Conservation (phyloP, 1,284 basidiomycete species). For the Afroboletus lepidellus region DNA sequence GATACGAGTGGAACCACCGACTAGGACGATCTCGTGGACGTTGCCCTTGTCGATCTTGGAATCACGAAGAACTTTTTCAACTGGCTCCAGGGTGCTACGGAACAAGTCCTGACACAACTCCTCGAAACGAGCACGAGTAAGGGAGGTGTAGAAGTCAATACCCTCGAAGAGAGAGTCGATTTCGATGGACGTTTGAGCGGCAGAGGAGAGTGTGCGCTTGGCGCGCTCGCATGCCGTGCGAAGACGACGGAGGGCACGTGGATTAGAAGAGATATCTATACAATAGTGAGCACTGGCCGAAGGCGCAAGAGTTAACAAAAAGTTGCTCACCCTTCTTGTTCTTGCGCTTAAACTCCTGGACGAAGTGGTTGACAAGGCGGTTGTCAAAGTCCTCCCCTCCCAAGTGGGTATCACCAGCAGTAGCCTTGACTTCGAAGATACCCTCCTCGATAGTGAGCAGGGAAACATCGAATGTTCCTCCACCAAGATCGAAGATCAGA, state of each 20-base stretch:
- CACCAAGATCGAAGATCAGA: conserved; percentile 96
- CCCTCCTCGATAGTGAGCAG: conserved; percentile 97
- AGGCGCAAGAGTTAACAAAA: neutral
- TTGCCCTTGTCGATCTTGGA: conserved; percentile 96
- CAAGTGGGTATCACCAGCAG: conserved; percentile 98
- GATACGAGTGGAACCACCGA: conserved; percentile 98
- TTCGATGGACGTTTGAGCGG: conserved; percentile 95
- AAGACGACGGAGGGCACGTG: conserved; percentile 95
- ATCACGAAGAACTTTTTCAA: conserved; percentile 98
- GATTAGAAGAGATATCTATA: conserved; percentile 83
- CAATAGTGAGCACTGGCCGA: conserved; percentile 20
- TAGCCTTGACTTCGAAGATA: conserved; percentile 99
- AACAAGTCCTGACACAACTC: conserved; percentile 97
- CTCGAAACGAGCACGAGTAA: conserved; percentile 99
- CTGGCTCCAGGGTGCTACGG: conserved; percentile 95
- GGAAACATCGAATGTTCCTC: conserved; percentile 99
- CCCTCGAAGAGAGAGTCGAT: conserved; percentile 98
- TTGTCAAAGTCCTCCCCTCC: conserved; percentile 99
- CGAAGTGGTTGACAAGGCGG: conserved; percentile 96
- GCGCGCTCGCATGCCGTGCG: conserved; percentile 98
- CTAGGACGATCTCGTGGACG: conserved; percentile 96
- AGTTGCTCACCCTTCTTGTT: conserved; percentile 82
- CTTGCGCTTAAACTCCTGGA: conserved; percentile 98
- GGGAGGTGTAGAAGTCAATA: conserved; percentile 97
- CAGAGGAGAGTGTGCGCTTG: conserved; percentile 97